A percentile compares a stretch with the other conserved stretches of the same genome.
Conservation (phyloP, 768 basidiomycete species). For the Suillus lakei region DNA sequence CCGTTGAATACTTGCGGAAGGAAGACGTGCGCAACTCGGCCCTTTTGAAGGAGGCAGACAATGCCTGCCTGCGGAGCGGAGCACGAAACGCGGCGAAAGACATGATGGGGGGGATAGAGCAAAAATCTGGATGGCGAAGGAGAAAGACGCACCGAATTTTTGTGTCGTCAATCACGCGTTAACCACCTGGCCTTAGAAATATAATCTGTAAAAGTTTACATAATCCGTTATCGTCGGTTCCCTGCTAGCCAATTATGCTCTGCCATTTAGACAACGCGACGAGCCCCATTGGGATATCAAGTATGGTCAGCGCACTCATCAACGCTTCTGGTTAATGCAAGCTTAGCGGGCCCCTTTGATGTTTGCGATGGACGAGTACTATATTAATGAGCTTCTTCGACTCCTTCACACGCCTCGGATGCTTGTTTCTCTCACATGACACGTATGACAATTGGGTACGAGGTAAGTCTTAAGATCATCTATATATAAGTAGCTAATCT, state of each 20-base stretch:
- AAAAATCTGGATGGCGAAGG: background rate
- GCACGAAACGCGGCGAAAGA: constrained; percentile 58
- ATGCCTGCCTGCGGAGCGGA: constrained; percentile 51
- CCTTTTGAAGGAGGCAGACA: constrained; percentile 32
- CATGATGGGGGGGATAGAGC: constrained; percentile 44
- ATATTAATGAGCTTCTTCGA: constrained; percentile 11
- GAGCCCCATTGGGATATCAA: background rate
- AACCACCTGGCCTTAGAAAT: background rate
- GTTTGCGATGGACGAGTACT: constrained; percentile 15
- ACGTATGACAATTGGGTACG: background rate
- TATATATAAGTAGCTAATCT: constrained; percentile 11
- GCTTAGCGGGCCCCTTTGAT: background rate
- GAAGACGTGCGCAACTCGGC: constrained; percentile 42
- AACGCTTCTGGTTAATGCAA: background rate
- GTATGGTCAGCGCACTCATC: background rate
- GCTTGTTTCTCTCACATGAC: constrained; percentile 10
- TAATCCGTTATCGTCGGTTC: constrained; percentile 10
- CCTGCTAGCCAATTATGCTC: constrained; percentile 6
- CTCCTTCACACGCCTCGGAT: constrained; percentile 11
- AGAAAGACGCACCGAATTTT: background rate
- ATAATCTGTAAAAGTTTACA: constrained; percentile 8
- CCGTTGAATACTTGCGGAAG: constrained; percentile 66
- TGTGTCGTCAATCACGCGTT: background rate
- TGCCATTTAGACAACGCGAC: background rate
- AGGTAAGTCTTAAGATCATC: no score